Base-by-base conservation (phyloP, 208 protist species). In the Angomonas deanei region DNA sequence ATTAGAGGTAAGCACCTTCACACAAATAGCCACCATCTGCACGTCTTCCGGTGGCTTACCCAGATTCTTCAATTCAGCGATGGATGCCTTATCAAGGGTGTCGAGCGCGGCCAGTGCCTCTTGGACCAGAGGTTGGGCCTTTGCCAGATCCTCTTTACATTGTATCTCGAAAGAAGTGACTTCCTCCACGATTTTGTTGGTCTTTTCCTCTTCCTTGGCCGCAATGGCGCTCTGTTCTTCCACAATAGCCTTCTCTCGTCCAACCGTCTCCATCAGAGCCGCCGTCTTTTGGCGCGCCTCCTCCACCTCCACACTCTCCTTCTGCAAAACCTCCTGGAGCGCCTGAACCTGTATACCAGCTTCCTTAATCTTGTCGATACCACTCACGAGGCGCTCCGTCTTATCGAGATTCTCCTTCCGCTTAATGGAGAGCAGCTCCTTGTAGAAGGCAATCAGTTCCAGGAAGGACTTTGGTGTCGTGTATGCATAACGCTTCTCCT, bases 381-480 rank as follows among this genome's bases (percentile, higher is more conserved):
- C 94, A 64, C 82, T 97, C 17, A 90, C 82, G 2, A 98, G 78
- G 15, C 97, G 88, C 13, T 97, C 83, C 30, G 95, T 97, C 63
- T 97, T 86, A 63, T 93, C 86, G n/a, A 70, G 77, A 33, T 98
- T 85, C 49, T 97, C 83, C 53, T 78, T 71, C 15, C 96, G 82
- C 79, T 98, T 98, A 64, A 96, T 90, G 5, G 71, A 64, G 42
- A 99, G 82, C 59, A 99, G 81, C 27, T 83, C 75, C 74, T 98
- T 98, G 86, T 99, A 99, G 53, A 99, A 94, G 30, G 88, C 87
- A 73, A 99, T 99, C 4, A 99, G 88, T 82, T 99, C 98, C 21
- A 99, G 80, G 85, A 99, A 99, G 2, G 88, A 97, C 82, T 99
- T 99, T 48, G 98, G 98, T 30, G 98, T 99, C n/a, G 97, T 99